These are phyloP conservation scores for Nephelium lappaceum DNA, from an alignment of 345 rosid species.

Conservation along the genomic window DNA sequence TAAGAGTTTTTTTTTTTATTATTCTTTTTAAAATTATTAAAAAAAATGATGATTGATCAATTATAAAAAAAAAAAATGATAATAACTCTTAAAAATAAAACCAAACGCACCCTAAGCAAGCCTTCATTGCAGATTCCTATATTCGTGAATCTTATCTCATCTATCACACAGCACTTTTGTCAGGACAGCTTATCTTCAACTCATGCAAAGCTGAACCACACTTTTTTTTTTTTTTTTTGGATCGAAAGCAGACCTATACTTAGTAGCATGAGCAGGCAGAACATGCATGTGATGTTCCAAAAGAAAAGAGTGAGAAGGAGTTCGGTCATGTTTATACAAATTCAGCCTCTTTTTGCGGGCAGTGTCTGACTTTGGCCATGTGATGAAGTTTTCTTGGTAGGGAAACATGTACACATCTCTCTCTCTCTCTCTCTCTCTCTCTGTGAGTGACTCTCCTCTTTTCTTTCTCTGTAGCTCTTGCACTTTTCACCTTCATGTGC, in stretches of 20 bases:
- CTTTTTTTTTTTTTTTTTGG: too few relatives aligned
- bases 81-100: too few relatives aligned
- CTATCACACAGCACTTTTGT: not conserved
- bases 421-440: not conserved
- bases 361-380: constrained; percentile 18
- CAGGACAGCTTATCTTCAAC: not conserved
- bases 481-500: not conserved
- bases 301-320: not conserved
- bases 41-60: too few relatives aligned
- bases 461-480: too few relatives aligned
- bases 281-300: not conserved
- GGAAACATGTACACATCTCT: not conserved
- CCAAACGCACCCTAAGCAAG: too few relatives aligned
- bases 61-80: too few relatives aligned
- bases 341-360: not conserved
- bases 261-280: not conserved
- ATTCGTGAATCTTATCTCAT: not conserved
- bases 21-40: too few relatives aligned
- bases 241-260: too few relatives aligned
- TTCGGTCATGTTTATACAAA: not conserved
- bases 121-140: not conserved
- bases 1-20: too few relatives aligned
- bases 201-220: too few relatives aligned
- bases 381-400: constrained; percentile 6
- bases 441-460: too few relatives aligned